Base-by-base conservation (phyloP, 1,284 basidiomycete species). In the Heterobasidion occidentale region DNA sequence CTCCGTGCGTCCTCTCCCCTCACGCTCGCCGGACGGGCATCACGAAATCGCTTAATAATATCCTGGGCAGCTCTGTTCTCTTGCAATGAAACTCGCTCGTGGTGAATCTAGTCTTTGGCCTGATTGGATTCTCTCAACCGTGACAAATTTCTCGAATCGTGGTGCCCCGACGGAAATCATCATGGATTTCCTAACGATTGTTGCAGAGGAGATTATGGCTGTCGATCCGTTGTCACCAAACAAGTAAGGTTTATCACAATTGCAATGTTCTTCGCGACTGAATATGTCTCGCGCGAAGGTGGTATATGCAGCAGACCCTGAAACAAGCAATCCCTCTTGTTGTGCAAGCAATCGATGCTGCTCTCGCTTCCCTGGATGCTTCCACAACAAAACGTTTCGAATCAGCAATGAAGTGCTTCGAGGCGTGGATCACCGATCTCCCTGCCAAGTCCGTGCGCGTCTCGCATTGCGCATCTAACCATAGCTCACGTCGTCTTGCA, bases 111-210 rank as follows among this genome's bases (percentile, higher is more conserved):
- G 75, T 2, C 74, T 73, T 51, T 92, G 90, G 87, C 81, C 84
- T 1, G 78, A 84, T 51, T 92, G 90, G 84, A 80, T 92, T 15
- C 66, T 84, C 12, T 73, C 74, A 0, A 80, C 79, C 36, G 74
- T 88, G 12, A 76, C 78, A 1, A 71, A 75, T 1, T 74, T 92
- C 55, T 87, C 84, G 0, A 72, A 70, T 8, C 74, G 76, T 7
- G 81, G 85, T 17, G 78, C 78, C 0, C 68, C 78, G 4, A 70
- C 76, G 0, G 83, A 84, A 58, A 68, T 79, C 54, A 68, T 89
- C 34, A 77, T 92, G 47, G 90, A 93, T 62, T 92, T 92, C 70
- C 74, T 92, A 34, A 77, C 83, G n/a, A 94, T 94, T 56, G 86
- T 82, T 0, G 88, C 90, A 1, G 90, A 94, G 65, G 92, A 95